These are phyloP conservation scores for Saccharomycopsis lassenensis DNA, from an alignment of 805 yeast species.

Conservation along the genomic window DNA sequence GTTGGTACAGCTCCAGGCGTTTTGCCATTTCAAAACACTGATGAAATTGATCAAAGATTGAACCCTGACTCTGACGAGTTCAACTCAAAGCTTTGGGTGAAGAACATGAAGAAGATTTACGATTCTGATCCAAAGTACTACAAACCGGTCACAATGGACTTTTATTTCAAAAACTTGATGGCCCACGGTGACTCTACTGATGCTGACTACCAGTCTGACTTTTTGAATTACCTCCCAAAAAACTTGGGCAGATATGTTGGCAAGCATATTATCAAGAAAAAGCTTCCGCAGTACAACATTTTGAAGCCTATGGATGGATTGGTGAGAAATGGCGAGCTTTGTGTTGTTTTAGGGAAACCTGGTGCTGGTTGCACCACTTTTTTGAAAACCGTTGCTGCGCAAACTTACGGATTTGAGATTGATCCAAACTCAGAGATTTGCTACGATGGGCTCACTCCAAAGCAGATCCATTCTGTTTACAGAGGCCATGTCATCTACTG, in stretches of 20 bases:
- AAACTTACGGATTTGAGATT: constrained; percentile 48
- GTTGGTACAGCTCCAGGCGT: background rate
- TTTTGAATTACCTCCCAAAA: constrained; percentile 10
- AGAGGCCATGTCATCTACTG: constrained; percentile 64
- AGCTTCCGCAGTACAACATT: constrained; percentile 31
- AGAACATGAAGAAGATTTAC: constrained; percentile 40
- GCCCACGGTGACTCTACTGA: constrained; percentile 52
- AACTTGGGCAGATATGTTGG: background rate
- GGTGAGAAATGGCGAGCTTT: constrained; percentile 50
- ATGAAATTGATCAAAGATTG: constrained; percentile 30
- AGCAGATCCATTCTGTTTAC: constrained; percentile 39
- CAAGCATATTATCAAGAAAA: constrained; percentile 17
- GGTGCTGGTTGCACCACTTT: constrained; percentile 73
- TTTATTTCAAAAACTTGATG: constrained; percentile 46
- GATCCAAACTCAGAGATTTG: constrained; percentile 35
- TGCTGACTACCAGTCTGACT: constrained; percentile 55
- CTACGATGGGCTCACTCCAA: constrained; percentile 44
- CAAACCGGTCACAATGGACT: constrained; percentile 44
- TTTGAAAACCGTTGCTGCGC: constrained; percentile 46
- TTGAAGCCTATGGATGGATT: constrained; percentile 58
- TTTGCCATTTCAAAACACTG: constrained; percentile 22
- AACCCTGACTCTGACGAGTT: constrained; percentile 51
- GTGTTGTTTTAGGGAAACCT: constrained; percentile 65
- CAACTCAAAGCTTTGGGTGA: constrained; percentile 51
- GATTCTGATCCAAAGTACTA: constrained; percentile 50